Conservation (phyloP, 108 stramenopile genomes). For the Mediolabrus comicus region DNA sequence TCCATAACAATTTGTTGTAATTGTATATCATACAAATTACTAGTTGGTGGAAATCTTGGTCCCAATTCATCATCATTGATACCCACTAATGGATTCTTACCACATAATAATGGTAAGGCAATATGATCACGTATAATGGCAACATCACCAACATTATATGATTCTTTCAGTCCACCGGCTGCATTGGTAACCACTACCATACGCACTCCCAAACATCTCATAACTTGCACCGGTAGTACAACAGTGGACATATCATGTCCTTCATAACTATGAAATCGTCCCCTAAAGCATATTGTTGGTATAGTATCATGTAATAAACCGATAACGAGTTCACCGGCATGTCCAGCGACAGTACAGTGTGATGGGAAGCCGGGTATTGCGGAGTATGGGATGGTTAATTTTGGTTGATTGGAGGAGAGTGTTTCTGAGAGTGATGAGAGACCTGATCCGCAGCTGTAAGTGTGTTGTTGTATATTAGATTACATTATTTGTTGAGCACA, state of each 20-base stretch:
- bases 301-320: slow-evolving; percentile 61
- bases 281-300: slow-evolving; percentile 82
- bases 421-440: slow-evolving; percentile 72
- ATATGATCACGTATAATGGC: slow-evolving; percentile 87
- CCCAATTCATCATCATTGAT: slow-evolving; percentile 87
- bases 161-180: slow-evolving; percentile 82
- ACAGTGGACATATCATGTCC: slow-evolving; percentile 88
- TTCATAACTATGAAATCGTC: slow-evolving; percentile 94
- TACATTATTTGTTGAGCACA: too few relatives aligned
- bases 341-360: slow-evolving; percentile 82
- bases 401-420: slow-evolving; percentile 45
- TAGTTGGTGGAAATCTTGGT: slow-evolving; percentile 85
- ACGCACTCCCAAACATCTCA: slow-evolving; percentile 81
- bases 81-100: slow-evolving; percentile 89
- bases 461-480: too few relatives aligned
- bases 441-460: slow-evolving; percentile 85
- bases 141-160: slow-evolving; percentile 86
- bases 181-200: slow-evolving; percentile 90
- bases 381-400: slow-evolving; percentile 60
- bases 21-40: slow-evolving; percentile 65
- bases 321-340: slow-evolving; percentile 88
- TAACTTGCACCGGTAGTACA: slow-evolving; percentile 78
- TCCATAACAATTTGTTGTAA: slow-evolving; percentile 51
- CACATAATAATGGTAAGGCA: slow-evolving; percentile 80
- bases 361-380: slow-evolving; percentile 87